A percentile compares a stretch with the other conserved stretches of the same genome.
Conservation (phyloP, 1,284 basidiomycete genomes). For the Ganoderma sinense region DNA sequence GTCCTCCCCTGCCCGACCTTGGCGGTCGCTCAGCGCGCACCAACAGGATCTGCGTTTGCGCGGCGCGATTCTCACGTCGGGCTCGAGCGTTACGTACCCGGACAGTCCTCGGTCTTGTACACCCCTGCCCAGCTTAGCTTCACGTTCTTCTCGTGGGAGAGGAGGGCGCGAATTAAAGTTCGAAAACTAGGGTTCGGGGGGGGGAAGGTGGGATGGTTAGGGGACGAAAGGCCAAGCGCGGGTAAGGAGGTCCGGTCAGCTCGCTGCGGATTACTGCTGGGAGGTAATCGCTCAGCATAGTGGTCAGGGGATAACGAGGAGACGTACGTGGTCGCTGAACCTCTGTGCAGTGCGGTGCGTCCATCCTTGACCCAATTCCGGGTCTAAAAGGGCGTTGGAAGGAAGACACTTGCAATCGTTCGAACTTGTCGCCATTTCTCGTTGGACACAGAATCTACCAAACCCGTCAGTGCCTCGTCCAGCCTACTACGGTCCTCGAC, state of each 20-base stretch:
- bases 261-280: not conserved
- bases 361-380: not conserved
- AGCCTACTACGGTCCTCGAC: too few species aligned
- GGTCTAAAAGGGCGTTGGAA: too few species aligned
- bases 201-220: too few species aligned
- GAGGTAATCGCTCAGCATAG: not conserved
- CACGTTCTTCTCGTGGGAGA: not conserved
- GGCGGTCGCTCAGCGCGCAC: not conserved
- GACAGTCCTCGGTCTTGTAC: not conserved
- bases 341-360: not conserved
- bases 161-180: not conserved
- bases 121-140: not conserved
- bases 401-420: too few species aligned
- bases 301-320: not conserved
- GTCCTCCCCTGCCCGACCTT: not conserved
- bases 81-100: not conserved
- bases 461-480: too few species aligned
- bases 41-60: not conserved
- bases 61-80: not conserved
- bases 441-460: too few species aligned
- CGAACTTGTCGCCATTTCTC: too few species aligned
- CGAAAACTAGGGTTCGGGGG: not conserved
- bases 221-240: not conserved
- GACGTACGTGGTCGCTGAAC: not conserved
- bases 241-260: not conserved